Conservation (phyloP, 225 moss, liverwort and hornwort species). For the Ulota crispa region DNA sequence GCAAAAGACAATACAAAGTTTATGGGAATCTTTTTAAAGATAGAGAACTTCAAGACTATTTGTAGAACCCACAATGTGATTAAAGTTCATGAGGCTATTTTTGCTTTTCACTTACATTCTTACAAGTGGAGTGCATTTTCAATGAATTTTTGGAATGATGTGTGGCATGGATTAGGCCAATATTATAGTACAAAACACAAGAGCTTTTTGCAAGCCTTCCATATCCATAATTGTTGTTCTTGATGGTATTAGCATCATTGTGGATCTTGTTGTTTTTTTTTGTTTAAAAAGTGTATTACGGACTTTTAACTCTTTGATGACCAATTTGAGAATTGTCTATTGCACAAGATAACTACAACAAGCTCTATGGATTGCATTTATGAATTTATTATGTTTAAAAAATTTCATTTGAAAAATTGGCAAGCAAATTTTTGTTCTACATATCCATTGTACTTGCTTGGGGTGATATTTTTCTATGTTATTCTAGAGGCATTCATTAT, state of each 20-base stretch:
- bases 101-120: fast-evolving
- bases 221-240: not conserved
- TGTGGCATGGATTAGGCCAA: too few relatives aligned
- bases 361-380: not conserved
- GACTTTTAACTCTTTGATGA: fast-evolving
- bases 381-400: fast-evolving
- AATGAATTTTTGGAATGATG: not conserved
- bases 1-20: too few relatives aligned
- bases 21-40: too few relatives aligned
- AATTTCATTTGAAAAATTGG: fast-evolving
- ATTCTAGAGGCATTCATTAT: too few relatives aligned
- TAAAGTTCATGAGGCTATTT: too few relatives aligned
- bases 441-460: too few relatives aligned
- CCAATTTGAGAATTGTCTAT: not conserved
- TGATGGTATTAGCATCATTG: fast-evolving
- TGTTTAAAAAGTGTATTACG: not conserved
- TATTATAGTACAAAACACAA: not conserved
- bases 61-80: too few relatives aligned
- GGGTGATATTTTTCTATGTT: too few relatives aligned
- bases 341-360: fast-evolving
- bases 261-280: too few relatives aligned
- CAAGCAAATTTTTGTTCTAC: not conserved
- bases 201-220: not conserved
- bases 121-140: too few relatives aligned
- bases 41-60: too few relatives aligned